These are phyloP conservation scores for Termitomyces sp. DNA, from an alignment of 768 basidiomycete genomes.

Conservation along the genomic window DNA sequence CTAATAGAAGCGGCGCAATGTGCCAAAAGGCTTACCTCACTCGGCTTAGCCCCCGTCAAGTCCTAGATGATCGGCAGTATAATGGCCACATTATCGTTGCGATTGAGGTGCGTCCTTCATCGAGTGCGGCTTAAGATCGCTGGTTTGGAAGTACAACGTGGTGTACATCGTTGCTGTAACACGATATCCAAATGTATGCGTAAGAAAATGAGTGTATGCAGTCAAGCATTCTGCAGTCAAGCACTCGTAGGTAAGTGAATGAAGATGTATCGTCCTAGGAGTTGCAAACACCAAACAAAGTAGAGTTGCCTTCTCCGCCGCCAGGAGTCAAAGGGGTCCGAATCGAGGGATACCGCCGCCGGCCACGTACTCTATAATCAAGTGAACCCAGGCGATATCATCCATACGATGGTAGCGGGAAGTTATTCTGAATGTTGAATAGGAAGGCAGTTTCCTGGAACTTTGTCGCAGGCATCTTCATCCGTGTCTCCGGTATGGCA, in stretches of 20 bases:
- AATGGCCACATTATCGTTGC: neutral
- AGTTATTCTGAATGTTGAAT: neutral
- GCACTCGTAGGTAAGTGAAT: neutral
- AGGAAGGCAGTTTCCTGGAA: neutral
- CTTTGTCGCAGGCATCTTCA: neutral
- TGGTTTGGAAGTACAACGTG: neutral
- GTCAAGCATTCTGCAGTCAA: neutral
- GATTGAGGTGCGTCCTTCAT: neutral
- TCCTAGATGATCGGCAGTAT: neutral
- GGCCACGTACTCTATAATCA: neutral
- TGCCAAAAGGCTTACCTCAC: slow-evolving; percentile 1
- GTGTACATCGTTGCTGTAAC: neutral
- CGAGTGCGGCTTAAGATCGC: neutral
- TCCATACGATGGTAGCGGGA: neutral
- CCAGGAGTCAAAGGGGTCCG: neutral
- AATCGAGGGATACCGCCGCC: neutral
- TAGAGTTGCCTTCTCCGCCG: neutral
- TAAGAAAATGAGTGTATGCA: neutral
- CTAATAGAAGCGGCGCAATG: neutral
- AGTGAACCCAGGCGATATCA: neutral
- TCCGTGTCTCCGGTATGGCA: neutral
- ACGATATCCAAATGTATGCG: neutral
- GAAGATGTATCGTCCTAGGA: neutral
- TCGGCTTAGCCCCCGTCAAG: neutral
- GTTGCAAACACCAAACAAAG: neutral